A percentile compares a stretch with the other conserved stretches of the same genome.
Conservation (phyloP, 2,329 filamentous ascomycete genomes). For the Fusarium palustre region DNA sequence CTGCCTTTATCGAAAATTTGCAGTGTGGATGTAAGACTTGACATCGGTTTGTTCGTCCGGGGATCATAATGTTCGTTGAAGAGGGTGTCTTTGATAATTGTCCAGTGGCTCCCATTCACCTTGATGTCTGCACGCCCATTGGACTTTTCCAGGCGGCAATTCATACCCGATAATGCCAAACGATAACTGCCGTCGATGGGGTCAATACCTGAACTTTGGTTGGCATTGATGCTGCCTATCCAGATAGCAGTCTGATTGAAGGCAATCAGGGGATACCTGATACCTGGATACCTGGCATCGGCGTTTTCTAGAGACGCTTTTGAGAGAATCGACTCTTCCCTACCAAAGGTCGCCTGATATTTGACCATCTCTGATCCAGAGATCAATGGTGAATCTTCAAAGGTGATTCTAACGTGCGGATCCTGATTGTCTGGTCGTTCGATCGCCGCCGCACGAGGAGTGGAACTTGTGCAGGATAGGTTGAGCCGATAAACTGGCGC, state of each 20-base stretch:
- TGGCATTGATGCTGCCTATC: conserved; percentile 13
- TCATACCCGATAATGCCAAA: conserved; percentile 16
- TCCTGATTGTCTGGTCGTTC: background rate
- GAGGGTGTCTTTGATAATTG: background rate
- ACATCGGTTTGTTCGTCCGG: background rate
- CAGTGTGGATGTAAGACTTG: background rate
- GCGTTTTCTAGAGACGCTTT: background rate
- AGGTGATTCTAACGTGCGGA: conserved; percentile 6
- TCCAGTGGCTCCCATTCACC: conserved; percentile 19
- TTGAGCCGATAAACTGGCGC: conserved; percentile 15
- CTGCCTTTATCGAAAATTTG: background rate
- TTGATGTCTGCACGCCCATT: conserved; percentile 16
- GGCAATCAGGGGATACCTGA: conserved; percentile 15
- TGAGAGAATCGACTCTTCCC: conserved; percentile 1
- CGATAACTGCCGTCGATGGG: background rate
- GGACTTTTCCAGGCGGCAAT: conserved; percentile 17
- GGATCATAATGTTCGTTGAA: background rate
- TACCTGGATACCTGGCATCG: background rate
- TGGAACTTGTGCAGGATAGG: conserved; percentile 4
- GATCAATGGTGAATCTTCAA: background rate
- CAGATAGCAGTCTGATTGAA: conserved; percentile 7
- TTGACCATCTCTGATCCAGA: background rate
- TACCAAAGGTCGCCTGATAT: conserved; percentile 10
- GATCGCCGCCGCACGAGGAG: background rate
- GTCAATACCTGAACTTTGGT: background rate